Conservation (phyloP, 768 basidiomycete species). For the Daedalea quercina region DNA sequence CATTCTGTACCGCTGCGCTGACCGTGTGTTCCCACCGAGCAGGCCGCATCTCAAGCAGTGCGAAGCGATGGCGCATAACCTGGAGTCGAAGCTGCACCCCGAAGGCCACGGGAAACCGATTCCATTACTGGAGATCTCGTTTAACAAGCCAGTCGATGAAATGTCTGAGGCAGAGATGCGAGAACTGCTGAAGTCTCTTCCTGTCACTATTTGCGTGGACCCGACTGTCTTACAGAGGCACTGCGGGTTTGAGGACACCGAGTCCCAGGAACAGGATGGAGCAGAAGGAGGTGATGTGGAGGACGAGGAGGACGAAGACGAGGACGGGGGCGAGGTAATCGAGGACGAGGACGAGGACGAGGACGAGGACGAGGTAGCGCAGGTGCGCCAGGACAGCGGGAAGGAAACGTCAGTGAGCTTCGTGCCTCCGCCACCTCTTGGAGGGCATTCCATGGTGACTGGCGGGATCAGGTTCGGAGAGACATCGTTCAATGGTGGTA, state of each 20-base stretch:
- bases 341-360: too few species aligned
- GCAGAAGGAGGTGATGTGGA: background rate
- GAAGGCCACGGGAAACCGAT: background rate
- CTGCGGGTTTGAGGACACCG: background rate
- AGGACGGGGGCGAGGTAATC: too few species aligned
- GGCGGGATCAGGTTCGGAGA: too few species aligned
- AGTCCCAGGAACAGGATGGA: background rate
- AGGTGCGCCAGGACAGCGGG: too few species aligned
- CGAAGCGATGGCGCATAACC: background rate
- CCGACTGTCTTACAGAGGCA: background rate
- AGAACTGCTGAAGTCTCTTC: constrained; percentile 8
- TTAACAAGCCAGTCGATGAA: constrained; percentile 10
- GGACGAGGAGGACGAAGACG: too few species aligned
- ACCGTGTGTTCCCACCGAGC: background rate
- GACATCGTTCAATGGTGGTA: too few species aligned
- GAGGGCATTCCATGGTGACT: too few species aligned
- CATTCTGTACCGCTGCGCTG: background rate
- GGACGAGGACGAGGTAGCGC: too few species aligned
- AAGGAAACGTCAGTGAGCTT: too few species aligned
- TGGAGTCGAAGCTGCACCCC: background rate
- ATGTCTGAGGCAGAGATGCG: constrained; percentile 10
- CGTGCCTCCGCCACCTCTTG: too few species aligned
- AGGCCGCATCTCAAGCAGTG: background rate
- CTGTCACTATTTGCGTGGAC: constrained; percentile 5
- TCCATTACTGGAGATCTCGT: constrained; percentile 1